phyloP scores from a whole-genome alignment of 1,139 yeast species.

The Pichia sp. region DNA sequence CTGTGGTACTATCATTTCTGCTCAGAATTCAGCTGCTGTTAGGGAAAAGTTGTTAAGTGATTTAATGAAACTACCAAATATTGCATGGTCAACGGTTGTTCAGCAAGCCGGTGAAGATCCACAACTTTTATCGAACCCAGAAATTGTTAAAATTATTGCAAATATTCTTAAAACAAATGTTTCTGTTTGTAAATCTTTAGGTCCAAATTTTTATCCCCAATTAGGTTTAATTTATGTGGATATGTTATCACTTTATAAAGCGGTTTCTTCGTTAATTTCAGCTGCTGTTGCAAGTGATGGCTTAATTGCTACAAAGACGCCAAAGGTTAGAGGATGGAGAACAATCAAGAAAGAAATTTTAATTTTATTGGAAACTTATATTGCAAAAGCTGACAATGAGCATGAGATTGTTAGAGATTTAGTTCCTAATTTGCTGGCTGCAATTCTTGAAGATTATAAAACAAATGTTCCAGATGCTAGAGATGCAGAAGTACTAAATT shows the following conservation, averaged over 20 bases:
- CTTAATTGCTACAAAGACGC: constrained; percentile 86
- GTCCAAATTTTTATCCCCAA: constrained; percentile 87
- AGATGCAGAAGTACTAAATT: constrained; percentile 93
- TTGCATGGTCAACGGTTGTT: constrained; percentile 90
- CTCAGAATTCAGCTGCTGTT: constrained; percentile 58
- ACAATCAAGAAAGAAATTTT: constrained; percentile 93
- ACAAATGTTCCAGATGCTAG: constrained; percentile 92
- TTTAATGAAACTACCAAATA: constrained; percentile 84
- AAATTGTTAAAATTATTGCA: constrained; percentile 86
- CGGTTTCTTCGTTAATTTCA: constrained; percentile 86
- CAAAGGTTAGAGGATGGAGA: constrained; percentile 89
- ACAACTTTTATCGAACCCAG: constrained; percentile 72
- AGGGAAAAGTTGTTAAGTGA: constrained; percentile 72
- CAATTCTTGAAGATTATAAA: constrained; percentile 86
- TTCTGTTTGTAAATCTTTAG: constrained; percentile 86
- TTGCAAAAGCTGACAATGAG: constrained; percentile 78
- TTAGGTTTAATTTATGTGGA: constrained; percentile 81
- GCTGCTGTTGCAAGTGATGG: constrained; percentile 76
- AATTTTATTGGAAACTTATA: constrained; percentile 81
- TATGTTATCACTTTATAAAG: constrained; percentile 82
- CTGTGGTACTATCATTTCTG: constrained; percentile 88
- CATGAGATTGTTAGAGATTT: constrained; percentile 81
- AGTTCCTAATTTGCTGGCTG: constrained; percentile 74
- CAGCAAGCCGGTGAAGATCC: constrained; percentile 87
- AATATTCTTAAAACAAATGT: constrained; percentile 92